Base-by-base conservation (phyloP, 176 grass and related monocot species). In the Oryza officinalis region DNA sequence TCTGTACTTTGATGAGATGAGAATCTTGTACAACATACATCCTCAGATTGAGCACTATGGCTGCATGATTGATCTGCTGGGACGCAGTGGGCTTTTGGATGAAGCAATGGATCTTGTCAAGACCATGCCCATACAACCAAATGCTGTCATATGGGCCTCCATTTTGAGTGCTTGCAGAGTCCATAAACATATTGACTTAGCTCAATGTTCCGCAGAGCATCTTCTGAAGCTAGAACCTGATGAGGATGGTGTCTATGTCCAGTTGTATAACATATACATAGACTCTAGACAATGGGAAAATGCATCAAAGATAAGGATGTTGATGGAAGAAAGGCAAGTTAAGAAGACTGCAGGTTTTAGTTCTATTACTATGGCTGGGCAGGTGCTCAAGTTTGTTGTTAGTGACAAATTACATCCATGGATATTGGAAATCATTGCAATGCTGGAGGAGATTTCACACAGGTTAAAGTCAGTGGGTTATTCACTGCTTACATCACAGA, bases 1-100 rank as follows among this genome's bases (percentile, higher is more conserved):
- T 27, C 50, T 70, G 15, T 83, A 92, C 71, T 92, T 97, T 20
- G 32, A 91, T 1, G 86, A 94, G 77, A 97, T 97, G 92, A 86
- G 23, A 76, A 80, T 71, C 26, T 60, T 85, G 73, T 66, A 94
- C 52, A 81, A 84, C 8, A 84, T 97, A 69, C 63, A 46, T 2
- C 88, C 90, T 59, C 70, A 75, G 72, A 84, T 94, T 27, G 88
- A 92, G 81, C 92, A 97, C 40, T 97, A 97, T 78, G 89, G 90
- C 33, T 94, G 90, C 82, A 90, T 97, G 86, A 81, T 94, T 83
- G 94, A 97, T 90, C 78, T 93, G 74, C 92, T 94, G 37, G 83
- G 89, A 44, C 86, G 92, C 31, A 77, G 68, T 25, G 89, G 87
- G 33, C 86, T 37, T 32, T 60, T 97, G 75, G 72, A 76, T 81